Evolutionary conservation across 257 asterid genomes (phyloP).

Genomic region (Sherardia arvensis): DNA sequence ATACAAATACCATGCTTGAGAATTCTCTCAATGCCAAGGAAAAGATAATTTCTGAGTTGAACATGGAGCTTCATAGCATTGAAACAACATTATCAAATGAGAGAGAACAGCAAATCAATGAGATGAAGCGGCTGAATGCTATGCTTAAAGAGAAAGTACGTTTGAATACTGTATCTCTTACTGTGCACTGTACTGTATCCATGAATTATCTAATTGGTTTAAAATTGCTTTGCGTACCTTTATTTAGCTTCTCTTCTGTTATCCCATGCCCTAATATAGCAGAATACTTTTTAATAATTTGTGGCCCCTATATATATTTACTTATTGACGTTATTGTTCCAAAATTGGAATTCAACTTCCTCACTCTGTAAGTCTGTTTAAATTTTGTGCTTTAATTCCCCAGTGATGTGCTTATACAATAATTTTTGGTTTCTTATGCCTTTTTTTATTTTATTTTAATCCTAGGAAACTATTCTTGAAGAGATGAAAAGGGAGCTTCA

Average conservation of each 20-base stretch:
- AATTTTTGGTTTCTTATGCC: neutral
- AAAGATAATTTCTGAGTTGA: conserved; percentile 82
- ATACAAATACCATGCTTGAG: conserved; percentile 70
- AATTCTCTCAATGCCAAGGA: conserved; percentile 86
- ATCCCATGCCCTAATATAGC: neutral
- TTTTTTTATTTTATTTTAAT: conserved; percentile 7
- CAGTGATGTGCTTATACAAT: neutral
- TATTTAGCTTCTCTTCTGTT: neutral
- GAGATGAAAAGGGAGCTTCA: conserved; percentile 82
- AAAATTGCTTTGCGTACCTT: neutral
- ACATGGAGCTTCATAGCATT: conserved; percentile 81
- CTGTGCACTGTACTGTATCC: neutral
- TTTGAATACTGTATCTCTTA: neutral
- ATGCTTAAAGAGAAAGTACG: conserved; percentile 74
- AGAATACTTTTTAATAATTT: neutral
- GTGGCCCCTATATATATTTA: neutral
- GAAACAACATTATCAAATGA: conserved; percentile 79
- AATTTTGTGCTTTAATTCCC: neutral
- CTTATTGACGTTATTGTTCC: neutral
- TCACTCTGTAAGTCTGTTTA: neutral
- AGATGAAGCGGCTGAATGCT: conserved; percentile 77
- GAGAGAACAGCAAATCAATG: conserved; percentile 68
- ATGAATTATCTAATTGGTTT: neutral
- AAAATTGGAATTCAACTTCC: neutral
- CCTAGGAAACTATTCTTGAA: conserved; percentile 62